Conservation (phyloP, 148 eudicot species). For the Fallopia convolvulus region DNA sequence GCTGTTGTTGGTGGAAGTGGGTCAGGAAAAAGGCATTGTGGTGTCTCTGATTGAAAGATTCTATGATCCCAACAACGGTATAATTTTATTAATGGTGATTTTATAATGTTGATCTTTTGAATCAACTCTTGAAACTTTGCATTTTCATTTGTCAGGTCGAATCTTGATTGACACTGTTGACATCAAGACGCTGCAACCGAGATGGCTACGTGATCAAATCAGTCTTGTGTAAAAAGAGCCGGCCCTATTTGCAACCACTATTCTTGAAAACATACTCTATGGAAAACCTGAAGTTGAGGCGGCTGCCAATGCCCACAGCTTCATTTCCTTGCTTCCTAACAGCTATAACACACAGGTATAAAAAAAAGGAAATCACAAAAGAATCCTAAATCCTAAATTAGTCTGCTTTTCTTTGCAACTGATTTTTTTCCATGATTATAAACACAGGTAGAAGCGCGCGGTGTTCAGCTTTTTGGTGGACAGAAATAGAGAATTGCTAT, state of each 20-base stretch:
- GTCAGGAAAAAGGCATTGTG: conserved; percentile 94
- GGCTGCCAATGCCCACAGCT: conserved; percentile 98
- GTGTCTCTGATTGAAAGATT: conserved; percentile 95
- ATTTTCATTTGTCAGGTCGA: conserved; percentile 39
- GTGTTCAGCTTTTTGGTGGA: conserved; percentile 96
- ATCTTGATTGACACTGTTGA: conserved; percentile 81
- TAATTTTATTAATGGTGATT: neutral
- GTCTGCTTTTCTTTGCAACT: too few species aligned
- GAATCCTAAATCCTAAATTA: too few species aligned
- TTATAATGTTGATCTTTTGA: neutral
- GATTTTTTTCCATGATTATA: too few species aligned
- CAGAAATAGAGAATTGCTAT: conserved; percentile 97
- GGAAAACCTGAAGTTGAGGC: conserved; percentile 93
- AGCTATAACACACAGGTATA: conserved; percentile 97
- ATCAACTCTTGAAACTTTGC: neutral
- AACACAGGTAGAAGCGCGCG: conserved; percentile 98
- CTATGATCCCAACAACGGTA: conserved; percentile 88
- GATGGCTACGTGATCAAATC: conserved; percentile 87
- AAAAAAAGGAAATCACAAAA: too few species aligned
- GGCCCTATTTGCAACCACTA: conserved; percentile 94
- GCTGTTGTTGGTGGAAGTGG: conserved; percentile 99
- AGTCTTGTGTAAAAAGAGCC: conserved; percentile 99
- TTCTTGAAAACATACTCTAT: conserved; percentile 86
- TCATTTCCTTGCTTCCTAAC: conserved; percentile 85
- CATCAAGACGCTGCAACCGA: conserved; percentile 69